Evolutionary conservation across 225 moss, liverwort and hornwort genomes (phyloP).

Genomic region (Rhytidiadelphus loreus): DNA sequence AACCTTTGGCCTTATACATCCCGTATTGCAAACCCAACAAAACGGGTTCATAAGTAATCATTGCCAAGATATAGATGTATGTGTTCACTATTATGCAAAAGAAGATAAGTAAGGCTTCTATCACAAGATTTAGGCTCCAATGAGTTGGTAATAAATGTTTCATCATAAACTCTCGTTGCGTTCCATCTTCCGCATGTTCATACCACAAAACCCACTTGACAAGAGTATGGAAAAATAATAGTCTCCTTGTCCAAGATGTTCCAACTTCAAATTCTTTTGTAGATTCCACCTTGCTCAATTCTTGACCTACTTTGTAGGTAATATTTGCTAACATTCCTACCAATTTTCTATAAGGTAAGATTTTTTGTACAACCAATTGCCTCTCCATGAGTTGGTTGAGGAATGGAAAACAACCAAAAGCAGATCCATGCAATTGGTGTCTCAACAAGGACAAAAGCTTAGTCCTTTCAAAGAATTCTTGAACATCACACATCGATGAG

Average conservation of each 20-base stretch:
- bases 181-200: too few species aligned
- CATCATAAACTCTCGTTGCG: too few species aligned
- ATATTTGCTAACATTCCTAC: rapidly evolving
- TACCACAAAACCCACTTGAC: too few species aligned
- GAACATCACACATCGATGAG: rapidly evolving
- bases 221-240: background rate
- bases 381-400: rapidly evolving
- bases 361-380: rapidly evolving
- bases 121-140: too few species aligned
- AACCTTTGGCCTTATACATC: too few species aligned
- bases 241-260: background rate
- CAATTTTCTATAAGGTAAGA: rapidly evolving
- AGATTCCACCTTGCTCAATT: rapidly evolving
- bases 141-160: too few species aligned
- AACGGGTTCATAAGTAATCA: too few species aligned
- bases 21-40: too few species aligned
- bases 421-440: rapidly evolving
- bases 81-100: too few species aligned
- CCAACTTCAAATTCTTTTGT: background rate
- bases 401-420: rapidly evolving
- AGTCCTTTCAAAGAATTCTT: rapidly evolving
- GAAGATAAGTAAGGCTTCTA: too few species aligned
- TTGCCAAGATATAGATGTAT: too few species aligned
- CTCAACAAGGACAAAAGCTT: background rate
- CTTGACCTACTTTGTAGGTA: rapidly evolving